Percentiles rank a stretch among this genome's conserved stretches.
Evolutionary conservation across 139 green algal species (phyloP).

Genomic region (Picochlorum sp.): DNA sequence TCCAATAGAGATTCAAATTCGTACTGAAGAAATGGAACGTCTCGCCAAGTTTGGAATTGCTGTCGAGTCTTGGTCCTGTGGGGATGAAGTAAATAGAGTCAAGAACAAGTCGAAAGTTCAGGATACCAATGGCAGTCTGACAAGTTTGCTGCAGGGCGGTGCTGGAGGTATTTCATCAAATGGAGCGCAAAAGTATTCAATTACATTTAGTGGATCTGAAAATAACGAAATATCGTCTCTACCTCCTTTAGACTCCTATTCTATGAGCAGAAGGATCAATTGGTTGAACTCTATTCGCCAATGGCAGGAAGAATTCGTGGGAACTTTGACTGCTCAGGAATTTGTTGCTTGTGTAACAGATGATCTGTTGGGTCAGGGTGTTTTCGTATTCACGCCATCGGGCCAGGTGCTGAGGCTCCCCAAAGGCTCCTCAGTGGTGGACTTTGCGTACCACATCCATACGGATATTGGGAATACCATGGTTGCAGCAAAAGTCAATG

Average conservation of each 20-base stretch:
- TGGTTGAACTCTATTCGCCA: conserved; percentile 66
- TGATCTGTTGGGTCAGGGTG: conserved; percentile 59
- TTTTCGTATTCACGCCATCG: conserved; percentile 75
- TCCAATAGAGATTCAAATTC: conserved; percentile 63
- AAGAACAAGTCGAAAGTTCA: background rate
- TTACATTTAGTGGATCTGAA: too few relatives aligned
- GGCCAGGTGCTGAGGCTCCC: conserved; percentile 62
- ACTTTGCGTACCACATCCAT: conserved; percentile 88
- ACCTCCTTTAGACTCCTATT: conserved; percentile 5
- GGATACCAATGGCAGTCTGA: background rate
- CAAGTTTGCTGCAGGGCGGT: background rate
- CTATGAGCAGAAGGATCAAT: conserved; percentile 35
- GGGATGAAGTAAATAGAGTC: background rate
- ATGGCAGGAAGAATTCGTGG: conserved; percentile 81
- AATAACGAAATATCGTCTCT: too few relatives aligned
- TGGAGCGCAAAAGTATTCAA: background rate
- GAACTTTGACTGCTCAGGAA: conserved; percentile 56
- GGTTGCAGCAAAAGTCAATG: conserved; percentile 67
- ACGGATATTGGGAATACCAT: conserved; percentile 72
- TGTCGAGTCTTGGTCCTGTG: conserved; percentile 20
- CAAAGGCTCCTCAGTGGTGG: conserved; percentile 72
- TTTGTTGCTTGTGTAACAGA: conserved; percentile 78
- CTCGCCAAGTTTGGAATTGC: conserved; percentile 62
- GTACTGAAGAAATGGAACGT: conserved; percentile 55
- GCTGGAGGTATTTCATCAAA: background rate